A percentile compares a stretch with the other conserved stretches of the same genome.
These are phyloP conservation scores for Collybiopsis luxurians DNA, from an alignment of 768 basidiomycete species.

Conservation along the genomic window DNA sequence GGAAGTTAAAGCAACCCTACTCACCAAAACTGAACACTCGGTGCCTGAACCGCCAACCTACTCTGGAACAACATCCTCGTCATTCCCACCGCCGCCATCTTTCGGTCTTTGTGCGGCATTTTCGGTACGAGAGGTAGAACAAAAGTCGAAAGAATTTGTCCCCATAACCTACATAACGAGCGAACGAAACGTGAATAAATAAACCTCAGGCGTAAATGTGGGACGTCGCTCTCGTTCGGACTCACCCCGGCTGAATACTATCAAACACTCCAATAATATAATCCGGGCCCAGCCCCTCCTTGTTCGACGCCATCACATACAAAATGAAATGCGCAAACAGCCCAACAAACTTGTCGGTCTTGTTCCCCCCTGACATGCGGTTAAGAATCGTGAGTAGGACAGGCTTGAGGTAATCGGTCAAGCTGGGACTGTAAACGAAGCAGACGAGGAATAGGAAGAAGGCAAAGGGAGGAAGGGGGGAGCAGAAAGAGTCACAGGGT, in stretches of 20 bases:
- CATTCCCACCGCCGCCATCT: constrained; percentile 78
- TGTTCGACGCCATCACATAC: constrained; percentile 72
- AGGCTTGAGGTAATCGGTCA: constrained; percentile 73
- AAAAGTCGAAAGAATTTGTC: constrained; percentile 73
- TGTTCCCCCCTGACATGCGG: constrained; percentile 68
- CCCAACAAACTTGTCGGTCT: constrained; percentile 87
- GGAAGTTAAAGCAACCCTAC: constrained; percentile 9
- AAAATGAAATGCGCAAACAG: constrained; percentile 78
- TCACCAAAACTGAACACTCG: constrained; percentile 65
- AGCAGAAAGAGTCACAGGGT: too few species aligned
- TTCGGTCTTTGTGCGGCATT: constrained; percentile 79
- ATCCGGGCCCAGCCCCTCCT: constrained; percentile 74
- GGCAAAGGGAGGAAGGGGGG: not conserved
- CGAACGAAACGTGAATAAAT: too few species aligned
- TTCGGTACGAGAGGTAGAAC: constrained; percentile 80
- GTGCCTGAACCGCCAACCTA: constrained; percentile 61
- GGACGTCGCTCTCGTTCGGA: constrained; percentile 10
- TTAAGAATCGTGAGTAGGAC: constrained; percentile 78
- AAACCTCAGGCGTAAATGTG: too few species aligned
- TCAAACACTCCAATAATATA: constrained; percentile 77
- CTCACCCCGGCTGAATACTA: constrained; percentile 80
- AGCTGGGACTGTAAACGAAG: constrained; percentile 41
- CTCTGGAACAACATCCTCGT: constrained; percentile 78
- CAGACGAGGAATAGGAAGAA: not conserved
- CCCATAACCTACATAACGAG: constrained; percentile 54